Conservation (phyloP, 2,329 filamentous ascomycete genomes). For the Trichoderma brevicompactum region DNA sequence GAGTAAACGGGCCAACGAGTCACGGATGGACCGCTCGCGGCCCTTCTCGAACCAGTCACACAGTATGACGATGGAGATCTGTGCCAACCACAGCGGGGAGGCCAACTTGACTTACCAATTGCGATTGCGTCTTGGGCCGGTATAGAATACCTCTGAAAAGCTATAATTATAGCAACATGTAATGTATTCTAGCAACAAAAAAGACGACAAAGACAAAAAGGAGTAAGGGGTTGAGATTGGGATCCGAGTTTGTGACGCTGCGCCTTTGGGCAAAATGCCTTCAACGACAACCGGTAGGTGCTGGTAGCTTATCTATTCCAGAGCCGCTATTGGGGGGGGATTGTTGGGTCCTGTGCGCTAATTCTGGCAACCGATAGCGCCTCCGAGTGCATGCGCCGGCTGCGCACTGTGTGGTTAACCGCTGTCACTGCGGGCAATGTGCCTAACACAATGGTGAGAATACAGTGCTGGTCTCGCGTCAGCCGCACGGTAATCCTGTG, state of each 20-base stretch:
- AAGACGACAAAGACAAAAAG: not conserved
- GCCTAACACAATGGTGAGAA: not conserved
- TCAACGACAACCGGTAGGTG: conserved; percentile 1
- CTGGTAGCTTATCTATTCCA: conserved; percentile 27
- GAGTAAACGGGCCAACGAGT: not conserved
- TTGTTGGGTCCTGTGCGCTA: conserved; percentile 14
- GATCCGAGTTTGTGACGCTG: conserved; percentile 3
- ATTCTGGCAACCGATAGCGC: conserved; percentile 20
- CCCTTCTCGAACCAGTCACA: conserved; percentile 10
- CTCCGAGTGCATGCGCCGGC: not conserved
- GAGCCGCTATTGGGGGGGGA: conserved; percentile 22
- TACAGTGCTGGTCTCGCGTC: conserved; percentile 16
- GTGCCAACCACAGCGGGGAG: not conserved
- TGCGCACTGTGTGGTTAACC: not conserved
- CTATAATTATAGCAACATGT: conserved; percentile 8
- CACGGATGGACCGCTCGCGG: not conserved
- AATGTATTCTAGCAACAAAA: not conserved
- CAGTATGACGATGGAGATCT: not conserved
- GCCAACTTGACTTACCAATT: conserved; percentile 17
- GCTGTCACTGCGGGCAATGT: not conserved
- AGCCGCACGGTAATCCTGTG: conserved; percentile 24
- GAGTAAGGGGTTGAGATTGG: not conserved
- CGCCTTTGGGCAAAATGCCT: conserved; percentile 7
- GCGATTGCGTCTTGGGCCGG: conserved; percentile 3
- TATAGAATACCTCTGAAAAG: not conserved